A percentile compares a stretch with the other conserved stretches of the same genome.
phyloP scores from a whole-genome alignment of 202 grass and related monocot species.

The Carex sylvatica region DNA sequence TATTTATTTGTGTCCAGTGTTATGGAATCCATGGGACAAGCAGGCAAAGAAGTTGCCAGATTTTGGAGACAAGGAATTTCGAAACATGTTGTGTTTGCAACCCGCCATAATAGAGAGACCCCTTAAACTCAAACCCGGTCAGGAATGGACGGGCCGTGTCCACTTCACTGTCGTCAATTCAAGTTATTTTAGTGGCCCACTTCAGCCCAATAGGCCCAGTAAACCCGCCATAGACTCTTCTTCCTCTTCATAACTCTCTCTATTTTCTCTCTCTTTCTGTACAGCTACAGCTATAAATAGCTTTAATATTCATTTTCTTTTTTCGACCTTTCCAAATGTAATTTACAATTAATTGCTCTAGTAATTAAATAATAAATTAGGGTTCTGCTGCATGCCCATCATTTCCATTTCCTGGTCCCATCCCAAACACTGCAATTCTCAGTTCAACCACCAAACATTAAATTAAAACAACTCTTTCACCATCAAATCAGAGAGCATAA shows the following conservation, averaged over 20 bases:
- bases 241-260: background rate
- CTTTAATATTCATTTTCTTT: background rate
- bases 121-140: slow-evolving; percentile 22
- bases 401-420: slow-evolving; percentile 63
- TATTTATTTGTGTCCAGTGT: too few species aligned
- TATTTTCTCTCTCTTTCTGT: background rate
- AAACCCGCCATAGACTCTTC: background rate
- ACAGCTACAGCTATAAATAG: background rate
- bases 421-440: slow-evolving; percentile 56
- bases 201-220: slow-evolving; percentile 18
- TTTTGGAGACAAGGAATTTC: slow-evolving; percentile 37
- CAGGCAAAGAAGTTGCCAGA: slow-evolving; percentile 27
- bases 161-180: slow-evolving; percentile 31
- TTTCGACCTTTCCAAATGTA: background rate
- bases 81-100: slow-evolving; percentile 32
- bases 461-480: too few species aligned
- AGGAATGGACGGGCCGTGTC: slow-evolving; percentile 32
- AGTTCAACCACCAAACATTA: background rate
- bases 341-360: too few species aligned
- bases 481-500: background rate
- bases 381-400: slow-evolving; percentile 53
- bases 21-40: slow-evolving; percentile 44
- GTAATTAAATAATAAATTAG: too few species aligned
- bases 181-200: slow-evolving; percentile 32
- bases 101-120: slow-evolving; percentile 18